Evolutionary conservation across 169 alveolate species (phyloP).

Genomic region (Plasmodium knowlesi): DNA sequence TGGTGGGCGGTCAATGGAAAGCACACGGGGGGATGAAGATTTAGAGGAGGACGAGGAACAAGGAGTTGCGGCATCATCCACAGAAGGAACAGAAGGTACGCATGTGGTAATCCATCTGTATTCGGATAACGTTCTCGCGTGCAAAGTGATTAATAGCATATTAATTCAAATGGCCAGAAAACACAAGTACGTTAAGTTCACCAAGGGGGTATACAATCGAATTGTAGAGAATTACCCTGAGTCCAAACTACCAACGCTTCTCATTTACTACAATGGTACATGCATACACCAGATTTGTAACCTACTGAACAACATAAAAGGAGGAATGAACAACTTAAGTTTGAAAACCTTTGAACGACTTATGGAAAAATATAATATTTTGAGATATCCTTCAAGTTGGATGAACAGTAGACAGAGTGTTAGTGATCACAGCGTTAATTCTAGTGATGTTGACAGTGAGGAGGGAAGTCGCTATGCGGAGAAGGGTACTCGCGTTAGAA

Average conservation of each 20-base stretch:
- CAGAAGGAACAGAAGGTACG: conserved; percentile 52
- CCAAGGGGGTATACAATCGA: conserved; percentile 79
- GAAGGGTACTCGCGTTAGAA: background rate
- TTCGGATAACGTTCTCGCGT: conserved; percentile 76
- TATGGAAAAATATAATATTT: conserved; percentile 19
- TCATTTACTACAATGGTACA: conserved; percentile 83
- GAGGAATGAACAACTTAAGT: conserved; percentile 49
- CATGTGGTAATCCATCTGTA: conserved; percentile 82
- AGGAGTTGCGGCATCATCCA: background rate
- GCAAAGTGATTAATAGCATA: conserved; percentile 74
- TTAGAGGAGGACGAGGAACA: background rate
- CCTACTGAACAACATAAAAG: conserved; percentile 16
- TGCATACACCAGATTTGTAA: conserved; percentile 81
- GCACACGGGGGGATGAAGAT: conserved; percentile 35
- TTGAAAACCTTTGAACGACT: conserved; percentile 19
- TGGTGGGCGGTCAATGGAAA: background rate
- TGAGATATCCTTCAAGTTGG: background rate
- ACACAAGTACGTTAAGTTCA: conserved; percentile 81
- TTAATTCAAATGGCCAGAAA: conserved; percentile 74
- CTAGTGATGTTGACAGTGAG: background rate
- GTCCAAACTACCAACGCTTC: conserved; percentile 80
- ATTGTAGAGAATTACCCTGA: conserved; percentile 84
- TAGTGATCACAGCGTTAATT: background rate
- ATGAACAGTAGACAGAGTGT: background rate
- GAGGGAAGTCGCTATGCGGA: background rate